Conservation (phyloP, 805 yeast genomes). For the Dipodascopsis tothii region DNA sequence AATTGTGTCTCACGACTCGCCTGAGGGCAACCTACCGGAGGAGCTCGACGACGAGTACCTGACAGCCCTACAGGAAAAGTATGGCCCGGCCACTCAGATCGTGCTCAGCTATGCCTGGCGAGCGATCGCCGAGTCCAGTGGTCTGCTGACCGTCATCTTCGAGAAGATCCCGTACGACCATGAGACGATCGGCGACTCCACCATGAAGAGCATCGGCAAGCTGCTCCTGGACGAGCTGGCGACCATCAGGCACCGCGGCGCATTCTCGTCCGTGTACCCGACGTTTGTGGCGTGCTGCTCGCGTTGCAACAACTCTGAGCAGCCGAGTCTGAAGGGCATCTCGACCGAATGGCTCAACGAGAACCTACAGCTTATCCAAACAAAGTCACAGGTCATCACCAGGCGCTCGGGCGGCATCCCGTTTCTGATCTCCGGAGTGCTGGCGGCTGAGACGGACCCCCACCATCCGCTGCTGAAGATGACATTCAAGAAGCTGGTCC, state of each 20-base stretch:
- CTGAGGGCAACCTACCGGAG: constrained; percentile 56
- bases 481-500: constrained; percentile 47
- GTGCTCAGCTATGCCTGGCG: constrained; percentile 72
- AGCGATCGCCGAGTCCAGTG: constrained; percentile 67
- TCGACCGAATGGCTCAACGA: constrained; percentile 54
- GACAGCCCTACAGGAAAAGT: constrained; percentile 25
- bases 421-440: constrained; percentile 61
- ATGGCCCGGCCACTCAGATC: constrained; percentile 36
- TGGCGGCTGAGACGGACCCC: constrained; percentile 42
- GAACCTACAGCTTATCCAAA: constrained; percentile 47
- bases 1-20: constrained; percentile 59
- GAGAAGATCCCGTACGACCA: constrained; percentile 24
- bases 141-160: constrained; percentile 44
- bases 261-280: constrained; percentile 82
- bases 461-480: constrained; percentile 35
- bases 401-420: constrained; percentile 93
- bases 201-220: constrained; percentile 41
- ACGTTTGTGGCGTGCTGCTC: constrained; percentile 61
- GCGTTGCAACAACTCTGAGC: constrained; percentile 38
- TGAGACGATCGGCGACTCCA: constrained; percentile 25
- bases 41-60: constrained; percentile 26
- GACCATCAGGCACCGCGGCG: constrained; percentile 80
- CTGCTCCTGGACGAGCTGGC: constrained; percentile 60
- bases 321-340: constrained; percentile 31
- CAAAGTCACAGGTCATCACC: constrained; percentile 62